Evolutionary conservation across 2,329 filamentous ascomycete species (phyloP).

Genomic region (Davidsoniella eucalypti): DNA sequence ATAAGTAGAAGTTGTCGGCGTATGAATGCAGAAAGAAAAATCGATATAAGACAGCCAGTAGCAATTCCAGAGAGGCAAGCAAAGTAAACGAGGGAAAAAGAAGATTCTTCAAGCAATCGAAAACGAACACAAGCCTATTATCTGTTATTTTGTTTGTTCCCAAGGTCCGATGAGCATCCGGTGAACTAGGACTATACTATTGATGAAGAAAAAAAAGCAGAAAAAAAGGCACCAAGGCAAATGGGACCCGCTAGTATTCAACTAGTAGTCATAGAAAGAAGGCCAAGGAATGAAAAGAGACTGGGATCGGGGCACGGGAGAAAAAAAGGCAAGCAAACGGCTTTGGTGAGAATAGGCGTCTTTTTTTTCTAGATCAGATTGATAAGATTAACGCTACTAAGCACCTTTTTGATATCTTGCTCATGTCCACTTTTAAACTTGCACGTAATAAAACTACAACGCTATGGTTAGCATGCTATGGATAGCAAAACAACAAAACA

Average conservation of each 20-base stretch:
- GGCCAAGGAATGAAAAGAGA: background rate
- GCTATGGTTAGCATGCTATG: no score
- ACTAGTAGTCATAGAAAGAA: background rate
- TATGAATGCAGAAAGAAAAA: background rate
- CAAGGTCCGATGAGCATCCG: slow-evolving; percentile 10
- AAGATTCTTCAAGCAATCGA: background rate
- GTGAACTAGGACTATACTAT: background rate
- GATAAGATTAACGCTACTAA: slow-evolving; percentile 25
- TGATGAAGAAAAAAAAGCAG: background rate
- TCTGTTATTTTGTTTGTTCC: background rate
- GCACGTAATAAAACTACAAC: no score
- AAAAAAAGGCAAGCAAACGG: slow-evolving; percentile 3
- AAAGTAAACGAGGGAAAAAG: background rate
- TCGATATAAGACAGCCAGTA: background rate
- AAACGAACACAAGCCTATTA: background rate
- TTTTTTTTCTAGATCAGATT: slow-evolving; percentile 23
- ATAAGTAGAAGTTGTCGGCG: no score
- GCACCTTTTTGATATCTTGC: background rate
- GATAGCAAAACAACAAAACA: no score
- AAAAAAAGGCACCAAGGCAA: background rate
- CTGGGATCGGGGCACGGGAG: slow-evolving; percentile 4
- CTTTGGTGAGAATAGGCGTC: slow-evolving; percentile 4
- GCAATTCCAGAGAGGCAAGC: background rate
- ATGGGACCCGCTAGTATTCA: background rate
- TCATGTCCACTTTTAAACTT: no score